Evolutionary conservation across 441 rosid genomes (phyloP).

Genomic region (Pelargonium australe): DNA sequence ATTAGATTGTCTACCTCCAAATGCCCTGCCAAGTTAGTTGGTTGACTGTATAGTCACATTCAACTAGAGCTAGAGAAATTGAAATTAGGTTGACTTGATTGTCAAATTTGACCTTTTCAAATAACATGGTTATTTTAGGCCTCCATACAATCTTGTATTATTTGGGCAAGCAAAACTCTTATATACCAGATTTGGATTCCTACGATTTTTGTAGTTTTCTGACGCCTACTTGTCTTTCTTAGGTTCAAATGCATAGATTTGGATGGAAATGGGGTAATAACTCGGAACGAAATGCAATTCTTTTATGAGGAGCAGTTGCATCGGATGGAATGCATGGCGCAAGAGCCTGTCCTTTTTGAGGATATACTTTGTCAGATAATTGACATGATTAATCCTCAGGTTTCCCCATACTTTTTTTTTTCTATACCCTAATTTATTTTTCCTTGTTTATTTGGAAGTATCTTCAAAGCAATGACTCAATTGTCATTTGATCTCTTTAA

Average conservation of each 20-base stretch:
- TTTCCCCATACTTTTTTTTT: slow-evolving; percentile 12
- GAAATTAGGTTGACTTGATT: slow-evolving; percentile 1
- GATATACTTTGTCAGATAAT: slow-evolving; percentile 57
- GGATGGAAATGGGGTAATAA: slow-evolving; percentile 53
- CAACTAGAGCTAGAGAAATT: background rate
- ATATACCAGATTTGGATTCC: slow-evolving; percentile 1
- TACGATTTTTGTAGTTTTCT: background rate
- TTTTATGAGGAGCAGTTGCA: slow-evolving; percentile 66
- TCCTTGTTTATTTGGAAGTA: background rate
- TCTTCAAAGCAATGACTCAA: background rate
- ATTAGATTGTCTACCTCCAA: background rate
- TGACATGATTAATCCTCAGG: slow-evolving; percentile 64
- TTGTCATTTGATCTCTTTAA: background rate
- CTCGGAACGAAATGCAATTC: slow-evolving; percentile 53
- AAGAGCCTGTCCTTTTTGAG: slow-evolving; percentile 50
- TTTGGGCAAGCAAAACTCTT: background rate
- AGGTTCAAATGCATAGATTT: slow-evolving; percentile 70
- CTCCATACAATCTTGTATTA: background rate
- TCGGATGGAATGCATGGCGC: slow-evolving; percentile 65
- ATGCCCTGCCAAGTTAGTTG: background rate
- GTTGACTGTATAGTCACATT: background rate
- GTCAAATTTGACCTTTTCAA: background rate
- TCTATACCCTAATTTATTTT: background rate
- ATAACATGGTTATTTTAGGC: background rate
- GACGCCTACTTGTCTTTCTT: slow-evolving; percentile 13